phyloP scores from a whole-genome alignment of 2,329 filamentous ascomycete species.

The Hysterium pulicare region DNA sequence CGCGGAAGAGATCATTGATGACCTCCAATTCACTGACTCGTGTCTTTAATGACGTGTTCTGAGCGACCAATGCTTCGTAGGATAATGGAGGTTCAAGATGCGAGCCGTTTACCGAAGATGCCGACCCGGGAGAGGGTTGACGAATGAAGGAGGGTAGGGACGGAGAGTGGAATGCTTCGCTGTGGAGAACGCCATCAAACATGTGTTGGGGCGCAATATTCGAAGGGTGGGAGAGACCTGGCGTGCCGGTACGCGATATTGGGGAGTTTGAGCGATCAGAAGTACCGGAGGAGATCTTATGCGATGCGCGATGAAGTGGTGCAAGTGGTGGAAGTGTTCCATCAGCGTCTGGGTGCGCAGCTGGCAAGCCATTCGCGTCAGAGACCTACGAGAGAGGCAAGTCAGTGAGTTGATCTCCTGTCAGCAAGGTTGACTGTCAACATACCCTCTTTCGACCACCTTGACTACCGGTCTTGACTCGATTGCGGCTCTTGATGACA shows the following conservation, averaged over 20 bases:
- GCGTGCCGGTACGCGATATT: constrained; percentile 74
- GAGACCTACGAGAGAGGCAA: constrained; percentile 19
- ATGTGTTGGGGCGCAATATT: constrained; percentile 72
- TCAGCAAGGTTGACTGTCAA: constrained; percentile 6
- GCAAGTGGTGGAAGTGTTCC: constrained; percentile 54
- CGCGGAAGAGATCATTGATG: constrained; percentile 72
- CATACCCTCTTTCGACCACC: constrained; percentile 80
- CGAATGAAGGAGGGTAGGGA: constrained; percentile 44
- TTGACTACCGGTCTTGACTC: constrained; percentile 83
- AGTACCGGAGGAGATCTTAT: constrained; percentile 69
- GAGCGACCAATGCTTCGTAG: constrained; percentile 74
- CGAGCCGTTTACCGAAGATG: constrained; percentile 57
- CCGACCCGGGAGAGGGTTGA: constrained; percentile 55
- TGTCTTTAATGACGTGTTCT: constrained; percentile 87
- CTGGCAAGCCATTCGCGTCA: constrained; percentile 54
- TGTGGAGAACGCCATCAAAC: constrained; percentile 72
- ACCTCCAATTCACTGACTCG: constrained; percentile 92
- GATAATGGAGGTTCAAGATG: constrained; percentile 69
- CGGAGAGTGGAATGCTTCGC: constrained; percentile 63
- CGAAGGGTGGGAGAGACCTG: constrained; percentile 63
- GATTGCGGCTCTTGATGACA: constrained; percentile 98
- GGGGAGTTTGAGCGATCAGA: constrained; percentile 75
- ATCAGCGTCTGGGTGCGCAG: constrained; percentile 53
- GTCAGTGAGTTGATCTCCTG: neutral
- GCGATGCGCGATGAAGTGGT: constrained; percentile 63